Conservation (phyloP, 2,329 filamentous ascomycete genomes). For the Boeremia exigua region DNA sequence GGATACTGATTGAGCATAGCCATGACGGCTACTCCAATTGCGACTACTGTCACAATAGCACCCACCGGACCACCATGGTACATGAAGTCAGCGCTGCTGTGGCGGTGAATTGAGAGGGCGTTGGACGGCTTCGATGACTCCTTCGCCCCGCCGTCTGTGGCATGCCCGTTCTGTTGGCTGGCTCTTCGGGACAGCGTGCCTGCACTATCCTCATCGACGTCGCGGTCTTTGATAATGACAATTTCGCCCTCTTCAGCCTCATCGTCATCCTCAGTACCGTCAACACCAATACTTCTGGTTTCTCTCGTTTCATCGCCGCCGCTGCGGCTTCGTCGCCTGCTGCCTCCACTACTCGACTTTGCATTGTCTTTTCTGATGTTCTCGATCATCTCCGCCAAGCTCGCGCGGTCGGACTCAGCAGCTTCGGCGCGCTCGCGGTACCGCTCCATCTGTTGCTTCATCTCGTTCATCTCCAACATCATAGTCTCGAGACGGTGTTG, state of each 20-base stretch:
- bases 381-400: constrained; percentile 85
- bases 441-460: constrained; percentile 78
- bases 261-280: constrained; percentile 27
- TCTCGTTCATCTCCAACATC: constrained; percentile 78
- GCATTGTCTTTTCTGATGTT: constrained; percentile 74
- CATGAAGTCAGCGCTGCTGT: constrained; percentile 38
- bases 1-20: constrained; percentile 52
- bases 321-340: constrained; percentile 36
- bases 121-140: constrained; percentile 30
- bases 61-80: constrained; percentile 48
- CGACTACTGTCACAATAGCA: constrained; percentile 49
- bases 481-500: constrained; percentile 78
- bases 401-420: constrained; percentile 80
- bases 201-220: constrained; percentile 34
- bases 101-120: constrained; percentile 33
- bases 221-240: constrained; percentile 44
- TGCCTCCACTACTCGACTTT: constrained; percentile 47
- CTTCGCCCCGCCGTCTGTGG: constrained; percentile 29
- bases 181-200: constrained; percentile 24
- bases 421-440: constrained; percentile 79
- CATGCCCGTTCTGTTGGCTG: constrained; percentile 41
- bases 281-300: constrained; percentile 12
- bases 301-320: constrained; percentile 23
- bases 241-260: constrained; percentile 45
- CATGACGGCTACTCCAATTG: constrained; percentile 51